Percentiles rank a stretch among this genome's conserved stretches.
These are phyloP conservation scores for Phytophthora fragariae DNA, from an alignment of 352 stramenopile genomes.

Conservation along the genomic window DNA sequence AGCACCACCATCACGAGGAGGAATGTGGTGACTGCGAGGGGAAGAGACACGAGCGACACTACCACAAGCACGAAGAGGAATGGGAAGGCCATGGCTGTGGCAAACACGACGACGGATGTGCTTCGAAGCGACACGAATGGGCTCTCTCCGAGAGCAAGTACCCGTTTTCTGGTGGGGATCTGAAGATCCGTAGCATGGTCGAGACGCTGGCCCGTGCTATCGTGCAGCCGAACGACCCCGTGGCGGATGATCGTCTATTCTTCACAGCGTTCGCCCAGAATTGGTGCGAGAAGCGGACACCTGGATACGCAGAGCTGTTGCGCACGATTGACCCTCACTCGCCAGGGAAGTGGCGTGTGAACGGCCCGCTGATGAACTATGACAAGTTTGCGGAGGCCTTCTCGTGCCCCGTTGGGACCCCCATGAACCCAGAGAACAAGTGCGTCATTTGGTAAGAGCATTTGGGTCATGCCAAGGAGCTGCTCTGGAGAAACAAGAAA, in stretches of 20 bases:
- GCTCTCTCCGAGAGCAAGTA: slow-evolving; percentile 19
- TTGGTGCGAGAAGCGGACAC: slow-evolving; percentile 68
- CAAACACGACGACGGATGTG: slow-evolving; percentile 16
- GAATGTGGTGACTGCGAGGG: slow-evolving; percentile 17
- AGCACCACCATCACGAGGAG: slow-evolving; percentile 17
- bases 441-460: slow-evolving; percentile 74
- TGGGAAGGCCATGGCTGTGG: slow-evolving; percentile 17
- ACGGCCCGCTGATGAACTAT: slow-evolving; percentile 73
- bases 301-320: slow-evolving; percentile 55
- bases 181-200: slow-evolving; percentile 33
- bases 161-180: slow-evolving; percentile 38
- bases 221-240: slow-evolving; percentile 26
- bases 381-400: slow-evolving; percentile 71
- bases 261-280: slow-evolving; percentile 75
- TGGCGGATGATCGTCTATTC: slow-evolving; percentile 63
- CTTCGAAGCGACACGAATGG: slow-evolving; percentile 17
- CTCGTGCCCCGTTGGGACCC: slow-evolving; percentile 59
- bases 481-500: slow-evolving; percentile 1
- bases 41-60: slow-evolving; percentile 20
- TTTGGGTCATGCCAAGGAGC: background rate
- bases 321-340: slow-evolving; percentile 65
- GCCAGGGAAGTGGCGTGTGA: slow-evolving; percentile 70
- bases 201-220: slow-evolving; percentile 38
- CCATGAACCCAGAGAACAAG: slow-evolving; percentile 76
- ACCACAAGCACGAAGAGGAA: slow-evolving; percentile 27